phyloP scores from a whole-genome alignment of 495 filamentous ascomycete species.

The Symbiotaphrina buchneri region DNA sequence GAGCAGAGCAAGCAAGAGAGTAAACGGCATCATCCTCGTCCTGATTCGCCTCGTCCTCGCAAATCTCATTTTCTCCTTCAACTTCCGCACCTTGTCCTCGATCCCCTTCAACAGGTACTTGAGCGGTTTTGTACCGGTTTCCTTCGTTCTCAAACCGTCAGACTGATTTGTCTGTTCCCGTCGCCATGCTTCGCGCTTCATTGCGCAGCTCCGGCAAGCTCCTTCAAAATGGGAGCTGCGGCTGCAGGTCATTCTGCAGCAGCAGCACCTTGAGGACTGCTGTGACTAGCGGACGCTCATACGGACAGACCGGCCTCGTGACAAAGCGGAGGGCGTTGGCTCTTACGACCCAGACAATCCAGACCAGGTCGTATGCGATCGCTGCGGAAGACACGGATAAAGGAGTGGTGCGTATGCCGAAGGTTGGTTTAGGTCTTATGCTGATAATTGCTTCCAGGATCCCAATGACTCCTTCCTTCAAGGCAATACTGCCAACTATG shows the following conservation, averaged over 20 bases:
- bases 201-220: conserved; percentile 22
- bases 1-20: too few relatives aligned
- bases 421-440: conserved; percentile 1
- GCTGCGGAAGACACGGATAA: conserved; percentile 28
- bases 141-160: too few relatives aligned
- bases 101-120: too few relatives aligned
- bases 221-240: conserved; percentile 24
- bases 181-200: conserved; percentile 32
- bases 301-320: conserved; percentile 11
- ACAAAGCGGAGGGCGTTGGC: conserved; percentile 27
- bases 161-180: too few relatives aligned
- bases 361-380: conserved; percentile 28
- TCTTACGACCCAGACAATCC: conserved; percentile 17
- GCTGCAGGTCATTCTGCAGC: conserved; percentile 12
- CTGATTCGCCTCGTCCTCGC: too few relatives aligned
- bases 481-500: conserved; percentile 91
- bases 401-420: conserved; percentile 20
- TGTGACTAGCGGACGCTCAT: conserved; percentile 18
- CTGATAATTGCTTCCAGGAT: conserved; percentile 24
- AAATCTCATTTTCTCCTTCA: too few relatives aligned
- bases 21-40: too few relatives aligned
- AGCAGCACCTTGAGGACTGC: conserved; percentile 22
- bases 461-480: conserved; percentile 87
- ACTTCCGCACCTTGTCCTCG: too few relatives aligned
- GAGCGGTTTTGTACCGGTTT: too few relatives aligned